phyloP scores from a whole-genome alignment of 495 filamentous ascomycete genomes.

The Cenococcum geophilum region DNA sequence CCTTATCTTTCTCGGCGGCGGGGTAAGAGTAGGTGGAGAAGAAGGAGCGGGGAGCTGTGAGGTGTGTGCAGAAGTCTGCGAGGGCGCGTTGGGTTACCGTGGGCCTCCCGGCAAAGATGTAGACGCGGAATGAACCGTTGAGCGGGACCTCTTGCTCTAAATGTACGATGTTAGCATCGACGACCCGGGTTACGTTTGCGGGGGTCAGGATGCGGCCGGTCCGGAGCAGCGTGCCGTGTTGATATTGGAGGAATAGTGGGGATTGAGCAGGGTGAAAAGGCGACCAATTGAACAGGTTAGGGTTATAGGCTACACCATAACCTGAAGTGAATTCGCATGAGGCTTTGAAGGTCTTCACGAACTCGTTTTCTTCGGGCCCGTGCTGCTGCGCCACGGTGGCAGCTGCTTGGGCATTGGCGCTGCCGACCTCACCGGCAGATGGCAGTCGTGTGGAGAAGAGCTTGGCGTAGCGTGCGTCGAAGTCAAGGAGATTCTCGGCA shows the following conservation, averaged over 20 bases:
- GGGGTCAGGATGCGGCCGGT: constrained; percentile 68
- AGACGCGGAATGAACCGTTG: constrained; percentile 82
- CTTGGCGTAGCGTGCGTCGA: constrained; percentile 49
- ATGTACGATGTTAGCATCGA: constrained; percentile 79
- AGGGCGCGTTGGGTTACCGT: constrained; percentile 54
- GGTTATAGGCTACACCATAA: constrained; percentile 57
- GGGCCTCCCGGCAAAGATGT: constrained; percentile 71
- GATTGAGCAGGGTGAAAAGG: constrained; percentile 66
- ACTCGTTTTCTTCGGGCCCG: constrained; percentile 49
- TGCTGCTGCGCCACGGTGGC: constrained; percentile 8
- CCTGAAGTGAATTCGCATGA: constrained; percentile 61
- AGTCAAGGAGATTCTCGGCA: constrained; percentile 67
- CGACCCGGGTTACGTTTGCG: constrained; percentile 71
- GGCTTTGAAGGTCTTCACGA: constrained; percentile 60
- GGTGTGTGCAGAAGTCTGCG: constrained; percentile 57
- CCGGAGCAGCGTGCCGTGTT: constrained; percentile 52
- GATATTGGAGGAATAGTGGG: constrained; percentile 51
- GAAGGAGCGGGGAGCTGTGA: constrained; percentile 63
- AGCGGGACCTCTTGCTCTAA: constrained; percentile 82
- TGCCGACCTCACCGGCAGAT: constrained; percentile 51
- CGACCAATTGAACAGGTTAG: constrained; percentile 65
- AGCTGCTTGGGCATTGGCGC: constrained; percentile 34
- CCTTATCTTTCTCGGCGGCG: constrained; percentile 51
- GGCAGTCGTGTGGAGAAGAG: constrained; percentile 50
- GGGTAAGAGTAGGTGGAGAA: constrained; percentile 55